These are phyloP conservation scores for Amylocarpus encephaloides DNA, from an alignment of 2,329 filamentous ascomycete species.

Conservation along the genomic window DNA sequence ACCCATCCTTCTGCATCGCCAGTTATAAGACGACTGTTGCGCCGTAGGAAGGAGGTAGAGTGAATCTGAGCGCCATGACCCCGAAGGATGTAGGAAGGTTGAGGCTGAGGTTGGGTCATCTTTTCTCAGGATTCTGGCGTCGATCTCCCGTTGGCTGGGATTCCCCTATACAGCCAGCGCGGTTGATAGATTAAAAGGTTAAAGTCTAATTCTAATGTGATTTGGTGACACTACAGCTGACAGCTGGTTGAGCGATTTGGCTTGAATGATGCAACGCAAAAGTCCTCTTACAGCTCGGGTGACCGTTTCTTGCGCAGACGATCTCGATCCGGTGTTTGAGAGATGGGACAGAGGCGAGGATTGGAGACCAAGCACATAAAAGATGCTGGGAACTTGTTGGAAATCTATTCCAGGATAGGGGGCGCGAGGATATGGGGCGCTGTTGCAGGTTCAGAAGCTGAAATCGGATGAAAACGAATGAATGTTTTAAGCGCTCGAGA, in stretches of 20 bases:
- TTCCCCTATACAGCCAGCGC: background rate
- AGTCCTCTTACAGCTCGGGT: background rate
- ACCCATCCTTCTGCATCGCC: slow-evolving; percentile 89
- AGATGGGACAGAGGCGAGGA: too few species aligned
- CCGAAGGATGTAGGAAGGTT: slow-evolving; percentile 59
- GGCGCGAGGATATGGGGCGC: background rate
- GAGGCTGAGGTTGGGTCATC: slow-evolving; percentile 24
- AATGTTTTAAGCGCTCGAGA: background rate
- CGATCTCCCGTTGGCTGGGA: slow-evolving; percentile 1
- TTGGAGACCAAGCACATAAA: too few species aligned
- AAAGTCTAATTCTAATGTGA: slow-evolving; percentile 7
- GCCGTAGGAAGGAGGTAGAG: slow-evolving; percentile 62
- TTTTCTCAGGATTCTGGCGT: slow-evolving; percentile 8
- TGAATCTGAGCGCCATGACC: slow-evolving; percentile 81
- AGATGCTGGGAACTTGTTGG: too few species aligned
- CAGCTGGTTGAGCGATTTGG: background rate
- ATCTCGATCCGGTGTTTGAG: too few species aligned
- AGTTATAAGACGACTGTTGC: slow-evolving; percentile 71
- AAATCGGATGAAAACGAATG: background rate
- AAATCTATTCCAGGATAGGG: background rate
- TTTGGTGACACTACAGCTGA: background rate
- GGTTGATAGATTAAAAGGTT: slow-evolving; percentile 2
- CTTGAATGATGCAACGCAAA: background rate
- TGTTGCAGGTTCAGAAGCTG: background rate
- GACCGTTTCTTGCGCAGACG: background rate